phyloP scores from a whole-genome alignment of 2,329 filamentous ascomycete species.

The Penicillium sp. region DNA sequence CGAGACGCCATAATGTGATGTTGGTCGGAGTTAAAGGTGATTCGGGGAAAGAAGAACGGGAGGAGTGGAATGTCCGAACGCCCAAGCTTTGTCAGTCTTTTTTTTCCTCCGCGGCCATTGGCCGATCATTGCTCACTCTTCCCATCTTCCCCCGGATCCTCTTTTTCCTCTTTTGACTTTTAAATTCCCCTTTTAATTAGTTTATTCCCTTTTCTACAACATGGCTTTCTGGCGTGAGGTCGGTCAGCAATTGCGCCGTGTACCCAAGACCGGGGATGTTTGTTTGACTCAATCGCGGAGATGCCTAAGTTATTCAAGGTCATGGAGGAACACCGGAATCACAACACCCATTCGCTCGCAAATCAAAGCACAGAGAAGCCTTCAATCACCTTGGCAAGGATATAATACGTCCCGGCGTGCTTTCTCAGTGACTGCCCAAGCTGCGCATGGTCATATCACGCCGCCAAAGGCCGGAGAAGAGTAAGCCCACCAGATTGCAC shows the following conservation, averaged over 20 bases:
- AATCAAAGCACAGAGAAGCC: conserved; percentile 13
- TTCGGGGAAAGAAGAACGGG: conserved; percentile 20
- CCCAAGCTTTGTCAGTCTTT: conserved; percentile 27
- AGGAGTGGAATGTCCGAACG: conserved; percentile 18
- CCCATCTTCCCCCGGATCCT: conserved; percentile 24
- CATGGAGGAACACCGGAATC: conserved; percentile 20
- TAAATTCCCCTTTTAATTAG: conserved; percentile 3
- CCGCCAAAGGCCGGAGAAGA: conserved; percentile 89
- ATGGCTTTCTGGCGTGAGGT: conserved; percentile 40
- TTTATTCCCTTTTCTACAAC: conserved; percentile 10
- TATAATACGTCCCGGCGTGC: conserved; percentile 41
- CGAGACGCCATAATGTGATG: conserved; percentile 46
- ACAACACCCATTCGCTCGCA: conserved; percentile 15
- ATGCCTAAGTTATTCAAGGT: conserved; percentile 28
- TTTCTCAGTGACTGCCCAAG: conserved; percentile 65
- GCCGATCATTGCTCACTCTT: conserved; percentile 15
- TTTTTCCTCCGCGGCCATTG: conserved; percentile 27
- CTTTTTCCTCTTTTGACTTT: conserved; percentile 17
- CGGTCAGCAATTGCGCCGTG: conserved; percentile 40
- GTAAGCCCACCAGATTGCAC: conserved; percentile 52
- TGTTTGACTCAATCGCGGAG: conserved; percentile 31
- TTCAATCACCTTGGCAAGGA: conserved; percentile 20
- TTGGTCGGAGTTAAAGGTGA: conserved; percentile 16
- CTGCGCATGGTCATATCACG: conserved; percentile 74
- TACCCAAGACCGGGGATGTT: conserved; percentile 58